Conservation (phyloP, 495 filamentous ascomycete species). For the Hyaloscypha bicolor region DNA sequence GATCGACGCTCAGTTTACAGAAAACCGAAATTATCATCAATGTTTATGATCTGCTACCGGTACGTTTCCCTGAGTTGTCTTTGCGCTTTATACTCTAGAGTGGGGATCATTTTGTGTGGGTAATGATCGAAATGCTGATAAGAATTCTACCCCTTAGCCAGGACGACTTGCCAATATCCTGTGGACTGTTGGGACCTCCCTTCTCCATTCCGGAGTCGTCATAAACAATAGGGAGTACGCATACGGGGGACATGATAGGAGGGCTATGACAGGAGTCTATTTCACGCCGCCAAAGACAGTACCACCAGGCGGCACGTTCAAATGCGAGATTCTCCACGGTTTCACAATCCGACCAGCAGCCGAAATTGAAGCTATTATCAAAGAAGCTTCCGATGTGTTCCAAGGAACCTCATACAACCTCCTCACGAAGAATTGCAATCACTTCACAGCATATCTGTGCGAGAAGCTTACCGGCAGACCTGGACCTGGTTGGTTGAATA, state of each 20-base stretch:
- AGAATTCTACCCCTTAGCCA: slow-evolving; percentile 46
- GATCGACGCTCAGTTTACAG: slow-evolving; percentile 59
- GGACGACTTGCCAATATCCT: slow-evolving; percentile 67
- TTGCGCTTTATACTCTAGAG: neutral
- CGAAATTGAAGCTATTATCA: slow-evolving; percentile 69
- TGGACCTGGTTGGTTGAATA: slow-evolving; percentile 73
- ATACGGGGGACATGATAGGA: slow-evolving; percentile 75
- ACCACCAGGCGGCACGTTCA: slow-evolving; percentile 74
- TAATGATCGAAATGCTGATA: neutral
- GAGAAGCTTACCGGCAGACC: slow-evolving; percentile 61
- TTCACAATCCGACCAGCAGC: slow-evolving; percentile 62
- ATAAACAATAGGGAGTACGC: slow-evolving; percentile 78
- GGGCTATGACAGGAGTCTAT: slow-evolving; percentile 72
- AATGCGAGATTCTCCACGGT: slow-evolving; percentile 68
- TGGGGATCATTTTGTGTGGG: neutral
- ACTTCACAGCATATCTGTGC: slow-evolving; percentile 74
- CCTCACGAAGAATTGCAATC: slow-evolving; percentile 79
- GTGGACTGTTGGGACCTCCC: slow-evolving; percentile 70
- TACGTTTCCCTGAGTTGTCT: slow-evolving; percentile 38
- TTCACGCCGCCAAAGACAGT: slow-evolving; percentile 68
- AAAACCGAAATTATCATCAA: slow-evolving; percentile 77
- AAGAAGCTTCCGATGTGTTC: slow-evolving; percentile 65
- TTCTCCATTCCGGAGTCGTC: slow-evolving; percentile 79
- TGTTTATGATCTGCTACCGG: slow-evolving; percentile 77
- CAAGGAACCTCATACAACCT: slow-evolving; percentile 73